Percentiles rank a stretch among this genome's conserved stretches.
phyloP scores from a whole-genome alignment of 768 basidiomycete species.

The Terana coerulea region DNA sequence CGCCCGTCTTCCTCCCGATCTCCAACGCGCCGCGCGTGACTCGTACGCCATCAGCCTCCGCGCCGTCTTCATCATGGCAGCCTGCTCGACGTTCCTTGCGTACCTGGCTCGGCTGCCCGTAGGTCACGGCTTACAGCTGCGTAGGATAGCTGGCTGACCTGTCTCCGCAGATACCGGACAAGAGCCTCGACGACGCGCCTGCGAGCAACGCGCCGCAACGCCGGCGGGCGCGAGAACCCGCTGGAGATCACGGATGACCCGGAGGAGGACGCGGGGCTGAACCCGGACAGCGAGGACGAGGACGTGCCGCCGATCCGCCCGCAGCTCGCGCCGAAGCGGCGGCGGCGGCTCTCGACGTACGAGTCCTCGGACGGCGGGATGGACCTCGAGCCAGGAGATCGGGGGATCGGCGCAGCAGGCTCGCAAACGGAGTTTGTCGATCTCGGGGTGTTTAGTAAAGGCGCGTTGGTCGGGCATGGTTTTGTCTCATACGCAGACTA shows the following conservation, averaged over 20 bases:
- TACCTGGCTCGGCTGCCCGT: conserved; percentile 61
- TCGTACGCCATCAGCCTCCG: conserved; percentile 60
- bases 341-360: conserved; percentile 45
- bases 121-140: conserved; percentile 26
- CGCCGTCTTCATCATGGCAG: conserved; percentile 60
- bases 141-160: too few species aligned
- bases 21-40: conserved; percentile 52
- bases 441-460: too few species aligned
- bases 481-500: neutral
- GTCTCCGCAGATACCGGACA: conserved; percentile 40
- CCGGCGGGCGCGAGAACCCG: too few species aligned
- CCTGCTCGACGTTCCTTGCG: conserved; percentile 52
- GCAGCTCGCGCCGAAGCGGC: conserved; percentile 9
- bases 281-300: conserved; percentile 18
- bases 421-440: too few species aligned
- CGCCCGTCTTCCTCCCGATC: conserved; percentile 42
- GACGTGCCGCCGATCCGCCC: conserved; percentile 7
- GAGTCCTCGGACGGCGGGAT: conserved; percentile 44
- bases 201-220: too few species aligned
- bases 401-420: conserved; percentile 33
- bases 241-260: too few species aligned
- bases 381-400: conserved; percentile 43
- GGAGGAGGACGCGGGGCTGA: conserved; percentile 8
- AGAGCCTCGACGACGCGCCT: conserved; percentile 28
- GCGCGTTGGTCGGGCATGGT: neutral